Evolutionary conservation across 2,329 filamentous ascomycete species (phyloP), one percentile per base, ranked within the genome.

Genomic region (Lojkania enalia): DNA sequence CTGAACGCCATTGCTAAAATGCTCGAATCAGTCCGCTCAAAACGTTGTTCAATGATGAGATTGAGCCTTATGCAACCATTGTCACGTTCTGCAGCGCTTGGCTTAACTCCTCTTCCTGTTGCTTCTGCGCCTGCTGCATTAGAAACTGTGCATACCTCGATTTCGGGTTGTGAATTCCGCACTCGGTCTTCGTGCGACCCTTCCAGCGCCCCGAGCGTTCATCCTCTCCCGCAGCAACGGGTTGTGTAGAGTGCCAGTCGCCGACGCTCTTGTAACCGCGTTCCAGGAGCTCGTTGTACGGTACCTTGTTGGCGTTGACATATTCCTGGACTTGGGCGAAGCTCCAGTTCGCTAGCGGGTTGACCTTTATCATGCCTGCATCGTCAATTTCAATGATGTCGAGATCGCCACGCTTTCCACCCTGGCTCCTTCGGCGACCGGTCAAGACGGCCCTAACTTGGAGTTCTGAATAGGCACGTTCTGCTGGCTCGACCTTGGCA

Each of bases 151-250:
- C 88, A 65, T 97, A 99, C 58, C 90, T 86, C 46, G 89, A 95
- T 71, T 91, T 86, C 74, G 94, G 95, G 79, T 97, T 97, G 82
- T 99, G 94, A 66, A 99, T 97, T 36, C 94, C 94, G 71, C 94
- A 99, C 77, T 99, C 94, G 13, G 90, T 95, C 85, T 99, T 99
- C 63, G 80, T 76, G 71, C 90, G 87, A 51, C 94, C 94, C 81
- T 96, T 96, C 94, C 94, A 99, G 58, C 94, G 86, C 46, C 94
- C 94, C 6, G 94, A 87, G 39, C 94, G 86, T 82, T 99, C 94
- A 63, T 97, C 94, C 74, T 99, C 94, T 55, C 88, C 88, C 47
- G 92, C 90, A 52, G 80, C 84, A 49, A 97, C 90, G 11, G 94
- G 91, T 54, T 77, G 86, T 3, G 94, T 99, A 39, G 90, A 96